phyloP scores from a whole-genome alignment of 2,329 filamentous ascomycete genomes.

The Phialophora verrucosa region DNA sequence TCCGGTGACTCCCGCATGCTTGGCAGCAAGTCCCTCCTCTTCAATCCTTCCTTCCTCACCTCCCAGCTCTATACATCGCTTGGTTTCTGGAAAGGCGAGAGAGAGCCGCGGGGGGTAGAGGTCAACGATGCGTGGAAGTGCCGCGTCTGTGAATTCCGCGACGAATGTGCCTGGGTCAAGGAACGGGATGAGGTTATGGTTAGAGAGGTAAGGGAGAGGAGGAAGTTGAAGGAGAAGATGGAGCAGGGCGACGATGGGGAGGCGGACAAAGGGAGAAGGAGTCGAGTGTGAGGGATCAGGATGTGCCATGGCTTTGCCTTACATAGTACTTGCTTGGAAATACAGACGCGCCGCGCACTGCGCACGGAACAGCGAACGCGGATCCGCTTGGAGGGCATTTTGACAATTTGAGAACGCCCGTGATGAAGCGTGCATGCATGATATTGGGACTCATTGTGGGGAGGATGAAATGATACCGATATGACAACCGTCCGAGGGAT shows the following conservation, averaged over 20 bases:
- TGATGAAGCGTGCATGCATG: background rate
- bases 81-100: slow-evolving; percentile 84
- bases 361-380: background rate
- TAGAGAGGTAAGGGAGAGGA: slow-evolving; percentile 47
- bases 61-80: slow-evolving; percentile 72
- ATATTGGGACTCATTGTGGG: background rate
- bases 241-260: slow-evolving; percentile 27
- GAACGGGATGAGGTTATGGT: slow-evolving; percentile 68
- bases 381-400: background rate
- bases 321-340: background rate
- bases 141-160: slow-evolving; percentile 78
- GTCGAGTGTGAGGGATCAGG: slow-evolving; percentile 20
- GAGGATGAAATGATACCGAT: background rate
- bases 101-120: slow-evolving; percentile 74
- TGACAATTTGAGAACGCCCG: background rate
- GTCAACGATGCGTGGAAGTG: slow-evolving; percentile 92
- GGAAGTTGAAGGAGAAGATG: slow-evolving; percentile 39
- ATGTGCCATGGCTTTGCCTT: background rate
- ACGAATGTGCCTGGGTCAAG: slow-evolving; percentile 77
- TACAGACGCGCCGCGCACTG: background rate
- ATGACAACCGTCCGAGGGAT: no score
- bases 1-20: slow-evolving; percentile 44
- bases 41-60: slow-evolving; percentile 68
- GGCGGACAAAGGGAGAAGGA: slow-evolving; percentile 23
- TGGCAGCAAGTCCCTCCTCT: slow-evolving; percentile 67